Conservation (phyloP, 306 rosid species). For the Vigna hirtella region DNA sequence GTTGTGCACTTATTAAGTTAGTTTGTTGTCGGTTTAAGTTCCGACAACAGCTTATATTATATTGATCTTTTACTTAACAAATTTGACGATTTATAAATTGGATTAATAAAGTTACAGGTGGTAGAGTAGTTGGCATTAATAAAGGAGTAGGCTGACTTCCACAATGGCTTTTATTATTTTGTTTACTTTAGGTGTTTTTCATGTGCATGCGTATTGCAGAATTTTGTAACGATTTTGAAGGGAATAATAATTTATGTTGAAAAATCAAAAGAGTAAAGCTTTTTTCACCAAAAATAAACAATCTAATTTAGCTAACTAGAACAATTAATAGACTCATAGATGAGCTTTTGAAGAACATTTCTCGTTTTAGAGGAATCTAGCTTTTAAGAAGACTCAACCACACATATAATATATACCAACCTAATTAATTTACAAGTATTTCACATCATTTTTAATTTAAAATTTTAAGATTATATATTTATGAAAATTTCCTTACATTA, state of each 20-base stretch:
- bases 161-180: not conserved
- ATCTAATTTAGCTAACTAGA: not conserved
- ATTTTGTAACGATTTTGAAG: not conserved
- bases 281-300: too few relatives aligned
- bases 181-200: not conserved
- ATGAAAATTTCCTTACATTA: too few relatives aligned
- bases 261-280: not conserved
- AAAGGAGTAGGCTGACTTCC: not conserved
- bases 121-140: constrained; percentile 8
- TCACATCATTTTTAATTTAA: too few relatives aligned
- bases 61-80: not conserved
- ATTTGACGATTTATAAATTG: not conserved
- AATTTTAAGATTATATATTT: too few relatives aligned
- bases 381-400: too few relatives aligned
- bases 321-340: not conserved
- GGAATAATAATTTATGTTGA: not conserved
- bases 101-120: constrained; percentile 2
- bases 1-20: not conserved
- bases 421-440: too few relatives aligned
- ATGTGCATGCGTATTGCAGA: too few relatives aligned
- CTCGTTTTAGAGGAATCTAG: too few relatives aligned
- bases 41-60: not conserved
- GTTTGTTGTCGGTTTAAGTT: not conserved
- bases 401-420: too few relatives aligned
- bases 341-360: too few relatives aligned